These are phyloP conservation scores for Alternaria postmessia DNA, from an alignment of 2,329 filamentous ascomycete genomes.

Conservation along the genomic window DNA sequence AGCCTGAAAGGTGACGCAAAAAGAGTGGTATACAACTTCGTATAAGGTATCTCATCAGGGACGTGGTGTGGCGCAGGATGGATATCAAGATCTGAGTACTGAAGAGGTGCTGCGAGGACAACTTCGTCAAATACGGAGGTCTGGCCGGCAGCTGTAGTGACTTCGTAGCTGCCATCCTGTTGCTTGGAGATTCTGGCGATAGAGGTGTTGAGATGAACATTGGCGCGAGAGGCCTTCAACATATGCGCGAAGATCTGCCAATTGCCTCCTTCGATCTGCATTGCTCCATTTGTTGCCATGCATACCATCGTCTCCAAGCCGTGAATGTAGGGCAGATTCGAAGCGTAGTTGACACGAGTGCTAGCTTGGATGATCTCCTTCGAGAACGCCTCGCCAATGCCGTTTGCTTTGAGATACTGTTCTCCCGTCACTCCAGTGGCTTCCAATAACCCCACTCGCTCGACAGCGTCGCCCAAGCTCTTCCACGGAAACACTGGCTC, in stretches of 20 bases:
- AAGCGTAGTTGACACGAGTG: slow-evolving; percentile 93
- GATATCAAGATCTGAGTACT: slow-evolving; percentile 75
- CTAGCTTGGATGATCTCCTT: slow-evolving; percentile 85
- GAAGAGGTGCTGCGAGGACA: slow-evolving; percentile 82
- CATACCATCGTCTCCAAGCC: slow-evolving; percentile 91
- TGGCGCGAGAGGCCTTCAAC: slow-evolving; percentile 70
- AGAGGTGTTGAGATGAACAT: slow-evolving; percentile 70
- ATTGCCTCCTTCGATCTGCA: slow-evolving; percentile 83
- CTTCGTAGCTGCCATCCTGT: slow-evolving; percentile 51
- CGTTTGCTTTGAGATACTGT: slow-evolving; percentile 73
- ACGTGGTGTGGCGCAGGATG: slow-evolving; percentile 53
- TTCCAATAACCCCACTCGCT: slow-evolving; percentile 71
- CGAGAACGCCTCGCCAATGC: slow-evolving; percentile 72
- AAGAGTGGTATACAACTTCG: slow-evolving; percentile 85
- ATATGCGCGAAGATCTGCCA: slow-evolving; percentile 93
- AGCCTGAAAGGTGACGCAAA: slow-evolving; percentile 81
- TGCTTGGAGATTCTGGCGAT: slow-evolving; percentile 66
- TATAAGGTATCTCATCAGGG: slow-evolving; percentile 85
- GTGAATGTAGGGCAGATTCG: slow-evolving; percentile 85
- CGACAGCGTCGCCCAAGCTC: slow-evolving; percentile 73
- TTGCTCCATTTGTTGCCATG: slow-evolving; percentile 85
- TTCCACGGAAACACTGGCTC: slow-evolving; percentile 83
- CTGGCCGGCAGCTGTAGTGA: slow-evolving; percentile 44
- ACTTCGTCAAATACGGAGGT: slow-evolving; percentile 74
- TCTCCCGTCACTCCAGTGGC: slow-evolving; percentile 76